These are phyloP conservation scores for Fusarium bactridioides DNA, from an alignment of 2,329 filamentous ascomycete species.

Conservation along the genomic window DNA sequence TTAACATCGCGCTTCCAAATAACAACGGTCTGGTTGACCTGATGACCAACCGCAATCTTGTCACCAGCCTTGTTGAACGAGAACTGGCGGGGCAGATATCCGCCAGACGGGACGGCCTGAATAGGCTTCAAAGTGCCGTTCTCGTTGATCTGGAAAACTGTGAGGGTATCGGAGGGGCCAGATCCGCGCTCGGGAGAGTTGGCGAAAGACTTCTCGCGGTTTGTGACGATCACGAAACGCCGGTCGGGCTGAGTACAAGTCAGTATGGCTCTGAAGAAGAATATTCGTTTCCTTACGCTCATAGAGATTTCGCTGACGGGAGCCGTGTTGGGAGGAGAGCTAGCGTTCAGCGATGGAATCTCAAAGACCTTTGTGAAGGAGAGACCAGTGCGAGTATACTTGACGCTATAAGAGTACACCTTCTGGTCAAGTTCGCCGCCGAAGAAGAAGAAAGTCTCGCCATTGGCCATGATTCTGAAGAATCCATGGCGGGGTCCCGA, in stretches of 20 bases:
- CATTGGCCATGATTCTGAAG: constrained; percentile 30
- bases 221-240: constrained; percentile 34
- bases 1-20: constrained; percentile 37
- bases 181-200: constrained; percentile 19
- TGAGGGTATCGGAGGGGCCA: constrained; percentile 34
- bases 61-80: constrained; percentile 38
- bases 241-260: constrained; percentile 23
- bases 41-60: constrained; percentile 38
- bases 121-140: constrained; percentile 29
- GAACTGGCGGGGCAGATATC: constrained; percentile 36
- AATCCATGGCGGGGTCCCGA: constrained; percentile 35
- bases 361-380: constrained; percentile 36
- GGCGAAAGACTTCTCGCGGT: constrained; percentile 36
- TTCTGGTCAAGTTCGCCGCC: constrained; percentile 38
- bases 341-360: constrained; percentile 25
- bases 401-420: constrained; percentile 36
- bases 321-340: constrained; percentile 27
- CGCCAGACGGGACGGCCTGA: constrained; percentile 33
- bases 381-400: constrained; percentile 18
- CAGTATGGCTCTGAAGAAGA: too few species aligned
- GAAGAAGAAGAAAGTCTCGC: constrained; percentile 38
- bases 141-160: constrained; percentile 32
- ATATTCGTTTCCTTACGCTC: constrained; percentile 14
- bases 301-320: constrained; percentile 37
- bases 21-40: constrained; percentile 33